Evolutionary conservation across 306 rosid species (phyloP).

Genomic region (Vicia sativa): DNA sequence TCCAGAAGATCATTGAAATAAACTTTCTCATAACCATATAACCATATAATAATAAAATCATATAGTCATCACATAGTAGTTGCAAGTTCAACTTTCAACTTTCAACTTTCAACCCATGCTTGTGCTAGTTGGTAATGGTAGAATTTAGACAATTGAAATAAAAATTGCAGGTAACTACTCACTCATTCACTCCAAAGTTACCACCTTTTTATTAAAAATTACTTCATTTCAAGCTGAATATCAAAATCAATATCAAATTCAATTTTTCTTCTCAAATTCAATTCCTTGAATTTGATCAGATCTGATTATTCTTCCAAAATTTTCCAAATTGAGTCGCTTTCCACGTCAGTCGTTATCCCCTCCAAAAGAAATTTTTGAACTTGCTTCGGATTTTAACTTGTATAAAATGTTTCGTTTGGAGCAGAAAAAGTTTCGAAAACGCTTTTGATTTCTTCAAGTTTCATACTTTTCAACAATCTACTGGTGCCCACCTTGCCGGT

Average conservation of each 20-base stretch:
- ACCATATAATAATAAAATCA: too few species aligned
- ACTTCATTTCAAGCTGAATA: too few species aligned
- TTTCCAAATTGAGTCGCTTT: slow-evolving; percentile 6
- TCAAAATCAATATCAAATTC: background rate
- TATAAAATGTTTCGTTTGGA: slow-evolving; percentile 42
- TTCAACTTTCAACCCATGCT: too few species aligned
- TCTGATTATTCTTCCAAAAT: background rate
- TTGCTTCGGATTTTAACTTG: background rate
- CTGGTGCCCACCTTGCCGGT: slow-evolving; percentile 32
- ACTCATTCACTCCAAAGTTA: too few species aligned
- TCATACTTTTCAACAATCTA: slow-evolving; percentile 4
- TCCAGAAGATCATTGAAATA: too few species aligned
- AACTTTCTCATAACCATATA: too few species aligned
- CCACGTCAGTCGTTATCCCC: slow-evolving; percentile 42
- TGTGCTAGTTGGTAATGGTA: too few species aligned
- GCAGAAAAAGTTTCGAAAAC: slow-evolving; percentile 50
- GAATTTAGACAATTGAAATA: too few species aligned
- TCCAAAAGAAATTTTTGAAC: slow-evolving; percentile 33
- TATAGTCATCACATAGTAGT: too few species aligned
- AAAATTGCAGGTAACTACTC: too few species aligned
- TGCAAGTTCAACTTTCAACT: too few species aligned
- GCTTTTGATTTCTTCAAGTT: slow-evolving; percentile 38
- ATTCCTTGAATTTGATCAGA: background rate
- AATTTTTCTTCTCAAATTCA: background rate
- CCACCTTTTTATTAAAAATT: too few species aligned